Evolutionary conservation across 768 basidiomycete species (phyloP), one percentile per base, ranked within the genome.

Genomic region (Auricularia sp.): DNA sequence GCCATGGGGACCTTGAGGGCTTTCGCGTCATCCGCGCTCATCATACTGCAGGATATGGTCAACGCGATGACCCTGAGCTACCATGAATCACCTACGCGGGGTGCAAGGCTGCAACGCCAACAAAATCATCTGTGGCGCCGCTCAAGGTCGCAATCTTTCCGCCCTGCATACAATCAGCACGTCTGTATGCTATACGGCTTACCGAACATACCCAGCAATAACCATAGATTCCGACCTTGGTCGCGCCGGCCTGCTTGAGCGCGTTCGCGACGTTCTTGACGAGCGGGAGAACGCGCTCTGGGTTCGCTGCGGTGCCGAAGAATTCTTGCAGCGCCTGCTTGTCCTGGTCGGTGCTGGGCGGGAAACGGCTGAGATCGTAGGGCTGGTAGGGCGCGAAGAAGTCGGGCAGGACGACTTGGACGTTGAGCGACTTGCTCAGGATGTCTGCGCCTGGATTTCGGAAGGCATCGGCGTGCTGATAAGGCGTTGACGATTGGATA

Each of bases 351-450:
- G 80, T 80, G 68, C 79, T 77, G 7, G 85, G 84, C 3, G 86
- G 85, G 72, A 80, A 85, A 63, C 79, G 76, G 24, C 78, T 78
- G 6, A 73, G 63, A 2, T 82, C 77, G 70, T 81, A 85, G 1
- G 85, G 79, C 45, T 73, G 71, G 35, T 81, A 73, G 8, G 80
- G 81, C 68, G 83, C 81, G 72, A 87, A 85, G 69, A 87, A 84
- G 72, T 87, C 85, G 34, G 86, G 87, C 83, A 87, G 85, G 71
- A 83, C 80, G 44, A 88, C 83, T 33, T 78, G 81, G 21, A 82
- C 82, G 5, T 80, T 77, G 39, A 86, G 72, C 14, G 79, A 72
- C 5, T 77, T 74, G 0, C 84, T 83, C 63, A 88, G 77, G 63
- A 86, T 83, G 69, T 88, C 86, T 21, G 83, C 84, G 37, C 85